Conservation (phyloP, 495 filamentous ascomycete species). For the Daldinia vernicosa region DNA sequence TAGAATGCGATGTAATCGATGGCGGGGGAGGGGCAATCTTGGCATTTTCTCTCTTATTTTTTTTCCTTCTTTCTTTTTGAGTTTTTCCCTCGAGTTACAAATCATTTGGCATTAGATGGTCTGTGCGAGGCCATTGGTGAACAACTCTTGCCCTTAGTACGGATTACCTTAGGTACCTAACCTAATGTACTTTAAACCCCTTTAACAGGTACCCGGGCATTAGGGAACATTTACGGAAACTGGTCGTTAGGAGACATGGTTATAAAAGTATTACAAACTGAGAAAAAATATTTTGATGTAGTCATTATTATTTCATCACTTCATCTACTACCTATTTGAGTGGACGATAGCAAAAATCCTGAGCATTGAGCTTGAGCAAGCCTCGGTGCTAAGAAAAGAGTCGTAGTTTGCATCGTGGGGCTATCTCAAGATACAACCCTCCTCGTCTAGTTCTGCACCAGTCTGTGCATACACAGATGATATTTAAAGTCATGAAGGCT, state of each 20-base stretch:
- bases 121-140: not conserved
- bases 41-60: not conserved
- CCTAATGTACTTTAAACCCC: not conserved
- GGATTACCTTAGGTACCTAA: no score
- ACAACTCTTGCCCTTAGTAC: not conserved
- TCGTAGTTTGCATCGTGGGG: not conserved
- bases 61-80: slow-evolving; percentile 10
- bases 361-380: not conserved
- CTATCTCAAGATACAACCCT: not conserved
- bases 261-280: not conserved
- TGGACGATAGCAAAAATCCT: not conserved
- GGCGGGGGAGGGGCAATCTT: slow-evolving; percentile 49
- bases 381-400: not conserved
- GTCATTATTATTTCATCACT: not conserved
- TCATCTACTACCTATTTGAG: not conserved
- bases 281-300: not conserved
- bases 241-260: not conserved
- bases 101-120: not conserved
- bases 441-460: not conserved
- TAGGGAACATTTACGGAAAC: not conserved
- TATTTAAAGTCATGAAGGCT: not conserved
- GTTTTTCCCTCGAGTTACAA: not conserved
- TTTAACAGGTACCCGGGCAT: no score
- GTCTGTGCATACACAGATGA: not conserved
- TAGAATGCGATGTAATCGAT: slow-evolving; percentile 23